phyloP scores from a whole-genome alignment of 306 rosid species.

The Coriaria nepalensis region DNA sequence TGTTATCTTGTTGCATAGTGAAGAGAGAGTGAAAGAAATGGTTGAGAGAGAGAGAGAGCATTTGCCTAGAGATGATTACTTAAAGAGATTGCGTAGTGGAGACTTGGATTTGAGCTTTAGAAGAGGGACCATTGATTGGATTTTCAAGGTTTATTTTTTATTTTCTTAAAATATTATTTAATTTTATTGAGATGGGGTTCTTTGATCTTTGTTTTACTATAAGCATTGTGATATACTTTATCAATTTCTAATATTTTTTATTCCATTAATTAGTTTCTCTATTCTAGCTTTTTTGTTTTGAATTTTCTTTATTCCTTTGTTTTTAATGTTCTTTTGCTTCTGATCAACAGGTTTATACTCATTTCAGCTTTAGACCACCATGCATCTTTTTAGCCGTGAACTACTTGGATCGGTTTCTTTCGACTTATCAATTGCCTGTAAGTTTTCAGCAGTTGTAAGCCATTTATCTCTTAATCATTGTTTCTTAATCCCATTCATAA shows the following conservation, averaged over 20 bases:
- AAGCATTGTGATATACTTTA: neutral
- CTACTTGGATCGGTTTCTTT: slow-evolving; percentile 74
- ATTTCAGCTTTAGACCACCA: slow-evolving; percentile 42
- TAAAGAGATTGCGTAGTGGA: slow-evolving; percentile 43
- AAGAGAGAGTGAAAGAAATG: slow-evolving; percentile 31
- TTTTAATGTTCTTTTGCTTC: slow-evolving; percentile 19
- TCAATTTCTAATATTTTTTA: too few species aligned
- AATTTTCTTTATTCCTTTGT: neutral
- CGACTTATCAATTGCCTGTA: slow-evolving; percentile 42
- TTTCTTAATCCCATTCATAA: slow-evolving; percentile 10
- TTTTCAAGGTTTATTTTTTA: slow-evolving; percentile 43
- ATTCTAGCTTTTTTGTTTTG: too few species aligned
- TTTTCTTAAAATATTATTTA: slow-evolving; percentile 10
- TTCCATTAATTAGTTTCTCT: too few species aligned
- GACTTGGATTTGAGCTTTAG: slow-evolving; percentile 55
- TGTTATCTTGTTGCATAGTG: slow-evolving; percentile 25
- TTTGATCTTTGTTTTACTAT: neutral
- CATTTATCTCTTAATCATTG: slow-evolving; percentile 6
- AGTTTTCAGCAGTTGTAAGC: slow-evolving; percentile 17
- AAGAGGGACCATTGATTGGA: slow-evolving; percentile 64
- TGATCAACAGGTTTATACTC: slow-evolving; percentile 50
- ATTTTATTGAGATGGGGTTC: neutral
- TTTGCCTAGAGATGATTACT: slow-evolving; percentile 53
- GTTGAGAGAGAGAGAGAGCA: slow-evolving; percentile 41
- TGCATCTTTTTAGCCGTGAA: slow-evolving; percentile 47